Conservation (phyloP, 768 basidiomycete genomes). For the Mycena latifolia region DNA sequence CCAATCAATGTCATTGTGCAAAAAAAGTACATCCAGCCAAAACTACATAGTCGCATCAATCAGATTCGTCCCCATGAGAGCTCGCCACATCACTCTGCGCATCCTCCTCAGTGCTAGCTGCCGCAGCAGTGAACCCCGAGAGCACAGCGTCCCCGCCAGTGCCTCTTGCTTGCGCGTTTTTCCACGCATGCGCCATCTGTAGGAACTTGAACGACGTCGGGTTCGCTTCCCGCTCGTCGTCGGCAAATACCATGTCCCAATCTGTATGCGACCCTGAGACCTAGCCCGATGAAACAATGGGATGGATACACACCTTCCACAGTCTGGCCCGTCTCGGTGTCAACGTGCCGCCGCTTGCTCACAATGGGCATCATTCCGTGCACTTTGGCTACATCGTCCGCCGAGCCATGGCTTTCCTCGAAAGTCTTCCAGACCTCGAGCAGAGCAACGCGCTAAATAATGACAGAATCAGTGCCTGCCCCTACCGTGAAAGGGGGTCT, state of each 20-base stretch:
- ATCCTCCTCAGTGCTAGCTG: constrained; percentile 42
- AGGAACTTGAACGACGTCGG: constrained; percentile 96
- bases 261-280: constrained; percentile 59
- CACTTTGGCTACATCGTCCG: constrained; percentile 83
- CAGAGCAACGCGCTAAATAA: constrained; percentile 83
- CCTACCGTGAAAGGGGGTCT: constrained; percentile 34
- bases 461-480: constrained; percentile 6
- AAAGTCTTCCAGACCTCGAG: constrained; percentile 97
- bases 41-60: constrained; percentile 24
- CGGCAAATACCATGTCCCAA: constrained; percentile 95
- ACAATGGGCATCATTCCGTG: constrained; percentile 95
- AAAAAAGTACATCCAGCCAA: not conserved
- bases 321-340: constrained; percentile 86
- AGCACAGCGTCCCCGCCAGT: constrained; percentile 45
- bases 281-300: not conserved
- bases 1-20: too few relatives aligned
- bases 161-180: constrained; percentile 62
- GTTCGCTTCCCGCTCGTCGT: constrained; percentile 95
- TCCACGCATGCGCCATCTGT: constrained; percentile 96
- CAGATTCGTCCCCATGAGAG: constrained; percentile 57
- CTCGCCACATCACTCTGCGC: constrained; percentile 66
- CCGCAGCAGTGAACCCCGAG: constrained; percentile 64
- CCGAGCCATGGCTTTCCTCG: constrained; percentile 83
- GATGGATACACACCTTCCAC: constrained; percentile 75
- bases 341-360: constrained; percentile 85